Percentiles rank a stretch among this genome's conserved stretches.
phyloP scores from a whole-genome alignment of 345 rosid species.

The Luvunga scandens region DNA sequence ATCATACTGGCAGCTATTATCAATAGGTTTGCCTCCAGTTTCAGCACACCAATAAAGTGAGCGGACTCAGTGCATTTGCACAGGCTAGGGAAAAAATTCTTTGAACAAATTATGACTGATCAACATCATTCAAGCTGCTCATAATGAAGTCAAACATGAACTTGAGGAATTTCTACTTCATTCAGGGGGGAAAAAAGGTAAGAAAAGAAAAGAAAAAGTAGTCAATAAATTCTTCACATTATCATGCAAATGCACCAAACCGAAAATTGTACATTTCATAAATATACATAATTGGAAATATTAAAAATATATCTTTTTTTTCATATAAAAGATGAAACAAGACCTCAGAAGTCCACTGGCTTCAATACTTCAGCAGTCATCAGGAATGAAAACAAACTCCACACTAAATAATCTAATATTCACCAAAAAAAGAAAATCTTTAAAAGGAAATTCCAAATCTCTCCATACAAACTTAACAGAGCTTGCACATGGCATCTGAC shows the following conservation, averaged over 20 bases:
- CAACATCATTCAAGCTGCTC: neutral
- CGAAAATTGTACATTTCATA: too few species aligned
- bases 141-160: neutral
- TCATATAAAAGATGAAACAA: neutral
- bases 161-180: neutral
- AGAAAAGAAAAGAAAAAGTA: neutral
- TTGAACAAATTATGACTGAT: neutral
- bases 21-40: neutral
- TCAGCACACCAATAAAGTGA: neutral
- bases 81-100: neutral
- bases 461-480: neutral
- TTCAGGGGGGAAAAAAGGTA: too few species aligned
- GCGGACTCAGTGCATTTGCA: neutral
- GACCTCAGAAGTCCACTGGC: neutral
- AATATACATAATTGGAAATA: too few species aligned
- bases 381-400: neutral
- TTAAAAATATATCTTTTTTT: too few species aligned
- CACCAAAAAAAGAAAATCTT: neutral
- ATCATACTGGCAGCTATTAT: neutral
- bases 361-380: neutral
- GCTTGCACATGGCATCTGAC: constrained; percentile 25
- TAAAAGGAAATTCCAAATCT: neutral
- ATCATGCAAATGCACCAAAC: neutral
- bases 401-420: neutral
- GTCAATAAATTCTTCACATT: neutral